phyloP scores from a whole-genome alignment of 2,329 filamentous ascomycete species.

The Penicillium sp. region DNA sequence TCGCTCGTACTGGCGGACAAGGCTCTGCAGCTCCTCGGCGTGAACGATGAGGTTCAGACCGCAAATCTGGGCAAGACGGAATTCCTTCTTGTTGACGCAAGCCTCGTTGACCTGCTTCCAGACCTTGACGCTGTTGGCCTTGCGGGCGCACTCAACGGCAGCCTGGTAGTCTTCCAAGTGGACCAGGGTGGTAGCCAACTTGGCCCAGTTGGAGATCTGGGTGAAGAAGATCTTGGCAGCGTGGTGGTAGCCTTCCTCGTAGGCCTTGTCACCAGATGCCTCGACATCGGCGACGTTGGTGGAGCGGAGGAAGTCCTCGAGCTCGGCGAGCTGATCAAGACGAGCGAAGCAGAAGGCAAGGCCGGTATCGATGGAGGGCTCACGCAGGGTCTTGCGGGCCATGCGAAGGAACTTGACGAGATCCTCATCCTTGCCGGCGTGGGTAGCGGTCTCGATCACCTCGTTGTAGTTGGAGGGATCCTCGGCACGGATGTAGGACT shows the following conservation, averaged over 20 bases:
- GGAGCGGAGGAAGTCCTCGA: conserved; percentile 91
- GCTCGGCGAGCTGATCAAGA: conserved; percentile 84
- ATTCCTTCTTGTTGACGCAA: conserved; percentile 96
- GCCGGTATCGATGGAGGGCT: conserved; percentile 89
- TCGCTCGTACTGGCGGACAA: conserved; percentile 94
- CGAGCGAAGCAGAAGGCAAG: conserved; percentile 93
- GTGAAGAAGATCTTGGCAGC: conserved; percentile 98
- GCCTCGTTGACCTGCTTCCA: conserved; percentile 99
- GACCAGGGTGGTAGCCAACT: conserved; percentile 96
- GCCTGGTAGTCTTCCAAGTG: conserved; percentile 96
- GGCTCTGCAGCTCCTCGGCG: conserved; percentile 87
- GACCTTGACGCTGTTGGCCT: conserved; percentile 98
- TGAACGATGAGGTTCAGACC: conserved; percentile 98
- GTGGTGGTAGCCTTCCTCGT: conserved; percentile 89
- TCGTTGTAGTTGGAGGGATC: conserved; percentile 93
- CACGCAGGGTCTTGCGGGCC: conserved; percentile 94
- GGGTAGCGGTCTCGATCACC: conserved; percentile 93
- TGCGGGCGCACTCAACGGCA: conserved; percentile 94
- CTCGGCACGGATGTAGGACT: conserved; percentile 93
- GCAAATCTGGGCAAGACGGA: conserved; percentile 97
- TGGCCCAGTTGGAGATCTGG: conserved; percentile 99
- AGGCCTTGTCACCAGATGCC: conserved; percentile 96
- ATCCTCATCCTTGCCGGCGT: conserved; percentile 96
- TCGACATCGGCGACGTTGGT: conserved; percentile 96
- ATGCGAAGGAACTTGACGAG: conserved; percentile 95